Evolutionary conservation across 1,284 basidiomycete species (phyloP).

Genomic region (Ganoderma meredithae): DNA sequence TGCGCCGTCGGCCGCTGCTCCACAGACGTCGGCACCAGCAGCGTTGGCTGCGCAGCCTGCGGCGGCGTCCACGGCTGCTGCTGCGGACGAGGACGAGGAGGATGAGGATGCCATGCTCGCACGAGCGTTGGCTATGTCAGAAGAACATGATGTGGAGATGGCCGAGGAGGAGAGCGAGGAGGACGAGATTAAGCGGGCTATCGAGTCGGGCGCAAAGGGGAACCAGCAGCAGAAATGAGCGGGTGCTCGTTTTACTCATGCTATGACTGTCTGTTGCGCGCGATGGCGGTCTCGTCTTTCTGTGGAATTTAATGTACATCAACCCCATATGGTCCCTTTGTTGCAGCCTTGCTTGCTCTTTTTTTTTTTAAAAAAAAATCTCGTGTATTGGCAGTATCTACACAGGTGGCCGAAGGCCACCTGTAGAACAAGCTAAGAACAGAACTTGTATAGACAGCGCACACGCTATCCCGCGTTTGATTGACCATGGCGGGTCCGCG

Average conservation of each 20-base stretch:
- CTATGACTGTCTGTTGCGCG: background rate
- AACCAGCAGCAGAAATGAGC: conserved; percentile 39
- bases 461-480: too few relatives aligned
- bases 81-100: conserved; percentile 59
- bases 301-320: conserved; percentile 31
- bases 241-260: conserved; percentile 10
- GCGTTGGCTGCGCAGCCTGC: conserved; percentile 42
- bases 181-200: conserved; percentile 68
- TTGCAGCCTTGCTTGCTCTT: too few relatives aligned
- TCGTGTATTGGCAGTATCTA: too few relatives aligned
- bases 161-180: conserved; percentile 58
- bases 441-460: too few relatives aligned
- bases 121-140: conserved; percentile 68
- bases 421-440: too few relatives aligned
- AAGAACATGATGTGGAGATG: conserved; percentile 56
- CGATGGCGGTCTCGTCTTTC: conserved; percentile 4
- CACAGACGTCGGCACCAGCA: conserved; percentile 40
- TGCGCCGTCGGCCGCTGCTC: conserved; percentile 4
- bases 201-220: conserved; percentile 57
- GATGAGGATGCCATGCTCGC: conserved; percentile 69
- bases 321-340: background rate
- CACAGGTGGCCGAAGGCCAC: too few relatives aligned
- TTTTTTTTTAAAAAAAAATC: too few relatives aligned
- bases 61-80: conserved; percentile 38
- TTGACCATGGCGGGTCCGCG: too few relatives aligned